phyloP scores from a whole-genome alignment of 169 alveolate genomes.

The Plasmodium adleri region DNA sequence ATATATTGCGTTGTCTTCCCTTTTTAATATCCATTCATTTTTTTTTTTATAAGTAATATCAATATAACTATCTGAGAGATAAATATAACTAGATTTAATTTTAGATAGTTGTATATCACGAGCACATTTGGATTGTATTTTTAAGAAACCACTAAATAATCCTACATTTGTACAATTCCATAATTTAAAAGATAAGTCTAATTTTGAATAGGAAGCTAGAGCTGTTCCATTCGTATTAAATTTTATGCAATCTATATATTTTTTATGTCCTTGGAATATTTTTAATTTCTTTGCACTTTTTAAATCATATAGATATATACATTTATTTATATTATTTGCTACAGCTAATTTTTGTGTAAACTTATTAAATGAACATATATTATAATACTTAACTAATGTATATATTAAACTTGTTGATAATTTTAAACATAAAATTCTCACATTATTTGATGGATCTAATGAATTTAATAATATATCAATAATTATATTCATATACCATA shows the following conservation, averaged over 20 bases:
- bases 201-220: constrained; percentile 71
- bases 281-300: constrained; percentile 72
- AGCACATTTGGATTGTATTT: constrained; percentile 50
- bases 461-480: constrained; percentile 66
- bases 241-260: constrained; percentile 51
- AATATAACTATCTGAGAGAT: constrained; percentile 42
- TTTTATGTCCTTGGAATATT: constrained; percentile 76
- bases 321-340: constrained; percentile 59
- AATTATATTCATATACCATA: constrained; percentile 42
- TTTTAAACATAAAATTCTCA: constrained; percentile 54
- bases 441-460: constrained; percentile 72
- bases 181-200: constrained; percentile 62
- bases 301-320: constrained; percentile 72
- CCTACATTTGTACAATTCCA: constrained; percentile 77
- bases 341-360: constrained; percentile 75
- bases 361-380: constrained; percentile 66
- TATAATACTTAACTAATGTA: constrained; percentile 57
- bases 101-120: constrained; percentile 60
- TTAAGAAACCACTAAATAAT: constrained; percentile 68
- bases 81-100: constrained; percentile 38
- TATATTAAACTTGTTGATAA: constrained; percentile 66
- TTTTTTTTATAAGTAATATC: constrained; percentile 59
- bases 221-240: constrained; percentile 45
- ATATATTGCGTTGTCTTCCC: constrained; percentile 62
- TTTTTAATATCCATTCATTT: constrained; percentile 56